phyloP scores from a whole-genome alignment of 805 yeast genomes.

The Scheffersomyces lignosus region DNA sequence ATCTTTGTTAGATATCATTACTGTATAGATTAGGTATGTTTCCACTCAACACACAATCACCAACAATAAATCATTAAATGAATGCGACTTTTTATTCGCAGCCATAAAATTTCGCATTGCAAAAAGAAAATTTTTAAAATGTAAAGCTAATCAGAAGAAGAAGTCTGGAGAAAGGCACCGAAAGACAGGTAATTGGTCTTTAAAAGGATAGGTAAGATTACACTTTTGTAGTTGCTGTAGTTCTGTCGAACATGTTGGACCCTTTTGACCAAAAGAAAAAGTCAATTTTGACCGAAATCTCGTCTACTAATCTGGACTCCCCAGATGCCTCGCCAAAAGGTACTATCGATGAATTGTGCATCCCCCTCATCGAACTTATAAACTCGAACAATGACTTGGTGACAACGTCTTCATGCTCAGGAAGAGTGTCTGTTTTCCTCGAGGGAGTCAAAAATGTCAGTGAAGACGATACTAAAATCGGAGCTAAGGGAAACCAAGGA shows the following conservation, averaged over 20 bases:
- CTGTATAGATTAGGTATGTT: background rate
- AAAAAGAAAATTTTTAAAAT: too few relatives aligned
- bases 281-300: constrained; percentile 53
- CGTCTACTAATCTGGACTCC: constrained; percentile 35
- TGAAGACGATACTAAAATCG: constrained; percentile 42
- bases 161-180: too few relatives aligned
- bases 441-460: constrained; percentile 60
- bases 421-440: constrained; percentile 77
- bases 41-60: too few relatives aligned
- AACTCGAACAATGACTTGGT: constrained; percentile 67
- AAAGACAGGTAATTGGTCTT: too few relatives aligned
- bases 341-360: constrained; percentile 69
- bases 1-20: background rate
- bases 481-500: constrained; percentile 87
- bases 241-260: constrained; percentile 45
- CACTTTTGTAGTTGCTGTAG: too few relatives aligned
- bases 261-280: constrained; percentile 69
- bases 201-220: too few relatives aligned
- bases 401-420: constrained; percentile 88
- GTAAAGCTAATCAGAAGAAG: too few relatives aligned
- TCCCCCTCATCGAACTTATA: constrained; percentile 70
- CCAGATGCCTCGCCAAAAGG: constrained; percentile 88
- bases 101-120: too few relatives aligned
- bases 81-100: too few relatives aligned
- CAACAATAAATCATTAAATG: background rate